These are phyloP conservation scores for Salix koriyanagi DNA, from an alignment of 345 rosid genomes.

Conservation along the genomic window DNA sequence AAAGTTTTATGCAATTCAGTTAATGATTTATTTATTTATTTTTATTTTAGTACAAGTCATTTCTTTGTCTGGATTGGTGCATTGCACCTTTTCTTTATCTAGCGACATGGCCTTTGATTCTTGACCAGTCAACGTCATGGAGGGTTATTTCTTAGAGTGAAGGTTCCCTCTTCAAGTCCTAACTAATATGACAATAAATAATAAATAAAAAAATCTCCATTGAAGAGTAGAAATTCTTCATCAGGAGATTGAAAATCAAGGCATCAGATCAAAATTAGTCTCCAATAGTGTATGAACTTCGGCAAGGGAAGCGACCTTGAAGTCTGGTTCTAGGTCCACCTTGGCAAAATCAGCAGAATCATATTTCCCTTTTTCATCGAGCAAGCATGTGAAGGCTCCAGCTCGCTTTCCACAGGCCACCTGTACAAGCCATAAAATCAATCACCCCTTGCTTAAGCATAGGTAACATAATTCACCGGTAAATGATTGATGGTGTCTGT, in stretches of 20 bases:
- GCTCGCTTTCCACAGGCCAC: slow-evolving; percentile 83
- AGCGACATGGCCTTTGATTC: too few species aligned
- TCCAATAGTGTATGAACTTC: slow-evolving; percentile 59
- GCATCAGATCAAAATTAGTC: slow-evolving; percentile 53
- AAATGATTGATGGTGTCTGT: too few species aligned
- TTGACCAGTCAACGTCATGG: too few species aligned
- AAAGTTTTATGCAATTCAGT: too few species aligned
- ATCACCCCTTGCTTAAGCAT: background rate
- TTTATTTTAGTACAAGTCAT: too few species aligned
- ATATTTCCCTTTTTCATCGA: slow-evolving; percentile 74
- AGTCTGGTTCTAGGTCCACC: slow-evolving; percentile 58
- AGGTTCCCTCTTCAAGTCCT: too few species aligned
- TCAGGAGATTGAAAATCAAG: slow-evolving; percentile 28
- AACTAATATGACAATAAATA: too few species aligned
- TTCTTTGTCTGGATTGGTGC: too few species aligned
- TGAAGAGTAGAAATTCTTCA: background rate
- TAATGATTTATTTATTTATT: too few species aligned
- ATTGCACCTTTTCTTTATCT: too few species aligned
- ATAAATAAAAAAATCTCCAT: background rate
- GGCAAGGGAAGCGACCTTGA: slow-evolving; percentile 61
- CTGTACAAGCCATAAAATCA: slow-evolving; percentile 36
- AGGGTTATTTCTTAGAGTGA: background rate
- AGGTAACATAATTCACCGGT: too few species aligned
- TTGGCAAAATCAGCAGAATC: slow-evolving; percentile 45
- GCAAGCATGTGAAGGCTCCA: slow-evolving; percentile 85